Evolutionary conservation across 2,329 filamentous ascomycete genomes (phyloP), one percentile per base, ranked within the genome.

Genomic region (Lecanicillium sp.): DNA sequence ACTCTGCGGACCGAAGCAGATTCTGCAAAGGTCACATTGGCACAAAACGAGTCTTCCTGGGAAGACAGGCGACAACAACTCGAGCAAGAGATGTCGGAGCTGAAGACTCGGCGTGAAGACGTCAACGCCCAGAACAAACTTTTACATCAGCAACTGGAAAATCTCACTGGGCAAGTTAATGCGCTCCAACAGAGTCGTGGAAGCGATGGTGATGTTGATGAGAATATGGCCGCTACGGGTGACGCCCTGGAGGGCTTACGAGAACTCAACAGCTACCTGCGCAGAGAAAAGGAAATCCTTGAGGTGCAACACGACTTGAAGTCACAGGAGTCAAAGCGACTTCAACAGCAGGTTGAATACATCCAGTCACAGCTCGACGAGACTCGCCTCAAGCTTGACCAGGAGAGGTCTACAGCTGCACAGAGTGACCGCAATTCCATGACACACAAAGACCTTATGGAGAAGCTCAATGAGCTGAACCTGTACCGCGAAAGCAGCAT

Each of bases 281-380:
- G 90, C 33, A 83, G 87, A 30, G 94, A 98, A 63, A 98, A 96
- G 68, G 92, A 96, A 57, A 96, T 98, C 48, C 75, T 95, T 8
- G 90, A 98, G 51, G 86, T 95, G n/a, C 90, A 96, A 54, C 85
- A 88, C 51, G 89, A 95, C 50, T 71, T 96, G 32, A 89, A 90
- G 51, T 73, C 80, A 1, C 86, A 94, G 51, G 92, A 98, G 61
- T 73, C 79, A 38, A 94, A 94, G 62, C 80, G 92, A 38, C 64
- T 95, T 30, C 85, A 90, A 53, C 87, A 95, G 51, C 88, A 96
- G 54, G 73, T 95, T 17, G 83, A 94, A 36, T 89, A 95, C 55
- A 73, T 82, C 8, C 86, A 92, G 51, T 78, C 78, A 16, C 87
- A 96, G 56, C 78, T 98, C 7, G 92, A 98, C 45, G 88, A 95